Percentiles rank a stretch among this genome's conserved stretches.
Conservation (phyloP, 2,329 filamentous ascomycete genomes). For the Daldinia sp. region DNA sequence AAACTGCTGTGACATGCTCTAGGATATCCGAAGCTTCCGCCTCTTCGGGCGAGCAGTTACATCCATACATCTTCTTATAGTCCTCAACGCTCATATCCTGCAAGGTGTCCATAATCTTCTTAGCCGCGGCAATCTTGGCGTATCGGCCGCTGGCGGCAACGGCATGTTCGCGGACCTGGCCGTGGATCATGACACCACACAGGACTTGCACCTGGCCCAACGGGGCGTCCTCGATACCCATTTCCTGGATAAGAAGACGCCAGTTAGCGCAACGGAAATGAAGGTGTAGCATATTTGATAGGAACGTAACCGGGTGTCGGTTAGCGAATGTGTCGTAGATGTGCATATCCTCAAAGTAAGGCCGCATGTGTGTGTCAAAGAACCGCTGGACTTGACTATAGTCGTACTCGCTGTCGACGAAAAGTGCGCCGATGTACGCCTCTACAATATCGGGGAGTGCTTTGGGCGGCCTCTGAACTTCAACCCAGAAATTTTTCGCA, state of each 20-base stretch:
- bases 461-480: slow-evolving; percentile 72
- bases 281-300: slow-evolving; percentile 69
- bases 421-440: slow-evolving; percentile 87
- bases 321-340: slow-evolving; percentile 89
- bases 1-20: slow-evolving; percentile 34
- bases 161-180: slow-evolving; percentile 68
- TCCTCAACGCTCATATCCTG: slow-evolving; percentile 57
- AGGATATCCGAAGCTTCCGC: slow-evolving; percentile 15
- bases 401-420: slow-evolving; percentile 86
- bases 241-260: slow-evolving; percentile 63
- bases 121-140: slow-evolving; percentile 74
- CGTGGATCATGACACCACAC: slow-evolving; percentile 80
- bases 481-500: slow-evolving; percentile 74
- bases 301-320: slow-evolving; percentile 81
- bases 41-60: slow-evolving; percentile 62
- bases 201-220: slow-evolving; percentile 63
- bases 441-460: slow-evolving; percentile 86
- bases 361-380: slow-evolving; percentile 76
- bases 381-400: slow-evolving; percentile 78
- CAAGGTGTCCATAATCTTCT: slow-evolving; percentile 61
- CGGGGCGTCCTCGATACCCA: slow-evolving; percentile 51
- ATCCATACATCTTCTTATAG: slow-evolving; percentile 68
- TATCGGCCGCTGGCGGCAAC: slow-evolving; percentile 72
- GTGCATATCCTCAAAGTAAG: slow-evolving; percentile 85
- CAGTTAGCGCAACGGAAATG: slow-evolving; percentile 70